These are phyloP conservation scores for Avena sativa DNA, from an alignment of 176 grass and related monocot species.

Conservation along the genomic window DNA sequence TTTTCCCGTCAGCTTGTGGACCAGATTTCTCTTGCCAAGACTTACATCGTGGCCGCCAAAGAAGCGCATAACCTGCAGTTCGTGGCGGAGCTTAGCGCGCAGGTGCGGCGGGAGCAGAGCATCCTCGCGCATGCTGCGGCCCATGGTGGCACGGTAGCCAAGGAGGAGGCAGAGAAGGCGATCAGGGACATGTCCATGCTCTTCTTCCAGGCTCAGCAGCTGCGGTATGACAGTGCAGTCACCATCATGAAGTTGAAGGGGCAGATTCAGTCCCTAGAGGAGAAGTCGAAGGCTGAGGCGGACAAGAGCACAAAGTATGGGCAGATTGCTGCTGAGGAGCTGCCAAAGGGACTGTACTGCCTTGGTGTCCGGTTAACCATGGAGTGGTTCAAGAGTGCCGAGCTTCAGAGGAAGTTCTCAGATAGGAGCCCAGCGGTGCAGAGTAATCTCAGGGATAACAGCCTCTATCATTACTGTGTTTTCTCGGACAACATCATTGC, in stretches of 20 bases:
- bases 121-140: constrained; percentile 63
- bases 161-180: constrained; percentile 64
- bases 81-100: constrained; percentile 65
- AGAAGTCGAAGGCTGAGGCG: constrained; percentile 78
- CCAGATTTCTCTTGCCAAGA: constrained; percentile 91
- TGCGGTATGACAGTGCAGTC: constrained; percentile 71
- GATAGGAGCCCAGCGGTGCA: constrained; percentile 58
- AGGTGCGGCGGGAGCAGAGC: constrained; percentile 65
- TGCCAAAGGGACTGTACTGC: constrained; percentile 95
- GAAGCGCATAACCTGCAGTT: constrained; percentile 90
- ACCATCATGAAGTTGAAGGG: constrained; percentile 92
- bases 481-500: constrained; percentile 99
- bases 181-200: constrained; percentile 82
- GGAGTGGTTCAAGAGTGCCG: constrained; percentile 81
- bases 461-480: constrained; percentile 87
- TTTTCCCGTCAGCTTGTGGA: constrained; percentile 83
- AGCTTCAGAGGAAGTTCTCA: constrained; percentile 69
- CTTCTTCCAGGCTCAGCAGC: constrained; percentile 83
- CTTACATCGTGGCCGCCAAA: constrained; percentile 70
- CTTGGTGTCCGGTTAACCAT: constrained; percentile 84
- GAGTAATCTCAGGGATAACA: constrained; percentile 77
- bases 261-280: constrained; percentile 83
- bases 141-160: constrained; percentile 31
- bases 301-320: constrained; percentile 94
- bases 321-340: constrained; percentile 95